Base-by-base conservation (phyloP, 305 asterid genomes). In the Nicotiana rustica region DNA sequence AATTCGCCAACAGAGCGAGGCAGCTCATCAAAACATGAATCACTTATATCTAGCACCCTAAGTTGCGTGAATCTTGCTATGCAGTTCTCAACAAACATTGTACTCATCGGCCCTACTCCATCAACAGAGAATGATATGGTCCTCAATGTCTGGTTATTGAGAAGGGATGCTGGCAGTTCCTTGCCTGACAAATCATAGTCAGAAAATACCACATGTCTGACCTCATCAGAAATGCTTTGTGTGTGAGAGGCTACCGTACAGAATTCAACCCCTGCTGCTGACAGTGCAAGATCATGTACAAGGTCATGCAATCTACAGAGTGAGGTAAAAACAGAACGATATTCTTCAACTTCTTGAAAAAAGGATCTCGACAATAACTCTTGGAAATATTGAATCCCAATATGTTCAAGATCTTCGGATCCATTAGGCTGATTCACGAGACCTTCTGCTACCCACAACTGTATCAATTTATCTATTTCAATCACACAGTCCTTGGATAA, bases 251-350 rank as follows among this genome's bases (percentile, higher is more conserved):
- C 13, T 19, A 79, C 29, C 2, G 47, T 41, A 60, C 73, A 61
- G 60, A 41, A 79, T 47, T 79, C 82, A 61, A 10, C 2, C 47
- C 75, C 75, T 62, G 82, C 82, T 31, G 25, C 62, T 61, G 82
- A 79, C 9, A 19, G 41, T 62, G 98, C 96, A 92, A 94, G 83
- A 85, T 94, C 98, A 80, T 94, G 92, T 78, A 92, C 91, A 76
- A 94, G 93, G 79, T 94, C 98, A 65, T 92, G 98, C 95, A 94
- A 89, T 62, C 4, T 79, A 57, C 82, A 78, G 55, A 47, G 44
- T 62, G 62, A 62, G 60, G 73, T 62, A 31, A 6, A 62, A 36
- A 62, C 5, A 1, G 61, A 62, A 79, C 29, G 15, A 79, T 47
- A 79, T 77, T 90, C 90, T 89, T 80, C 69, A 69, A 64, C 31